These are phyloP conservation scores for Anthostomella pinea DNA, from an alignment of 2,329 filamentous ascomycete genomes.

Conservation along the genomic window DNA sequence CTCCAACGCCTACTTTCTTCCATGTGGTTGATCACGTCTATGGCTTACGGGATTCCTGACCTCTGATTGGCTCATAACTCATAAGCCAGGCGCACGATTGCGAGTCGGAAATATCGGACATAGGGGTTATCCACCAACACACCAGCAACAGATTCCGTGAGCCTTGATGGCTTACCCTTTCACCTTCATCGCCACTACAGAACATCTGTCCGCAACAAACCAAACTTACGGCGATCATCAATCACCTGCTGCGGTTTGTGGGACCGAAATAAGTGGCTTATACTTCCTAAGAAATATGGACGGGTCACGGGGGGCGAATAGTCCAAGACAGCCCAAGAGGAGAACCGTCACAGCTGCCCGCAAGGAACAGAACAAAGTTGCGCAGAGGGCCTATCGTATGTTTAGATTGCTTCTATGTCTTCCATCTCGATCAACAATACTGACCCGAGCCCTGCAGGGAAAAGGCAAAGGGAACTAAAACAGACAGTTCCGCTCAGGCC, in stretches of 20 bases:
- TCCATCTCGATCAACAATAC: not conserved
- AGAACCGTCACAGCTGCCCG: constrained; percentile 36
- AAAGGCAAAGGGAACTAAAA: constrained; percentile 16
- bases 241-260: too few species aligned
- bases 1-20: too few species aligned
- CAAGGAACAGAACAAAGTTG: constrained; percentile 35
- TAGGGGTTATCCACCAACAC: constrained; percentile 1
- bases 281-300: too few species aligned
- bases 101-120: constrained; percentile 8
- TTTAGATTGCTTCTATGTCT: constrained; percentile 1
- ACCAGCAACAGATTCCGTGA: too few species aligned
- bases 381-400: constrained; percentile 36
- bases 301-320: too few species aligned
- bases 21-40: too few species aligned
- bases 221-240: too few species aligned
- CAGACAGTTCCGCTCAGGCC: constrained; percentile 5
- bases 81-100: constrained; percentile 10
- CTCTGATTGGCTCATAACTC: constrained; percentile 11
- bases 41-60: constrained; percentile 8
- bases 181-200: constrained; percentile 1
- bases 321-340: constrained; percentile 19
- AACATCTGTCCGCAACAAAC: too few species aligned
- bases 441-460: constrained; percentile 12
- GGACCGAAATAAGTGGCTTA: too few species aligned
- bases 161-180: constrained; percentile 9